phyloP scores from a whole-genome alignment of 1,284 basidiomycete species.

The Fomitopsis pinicola region DNA sequence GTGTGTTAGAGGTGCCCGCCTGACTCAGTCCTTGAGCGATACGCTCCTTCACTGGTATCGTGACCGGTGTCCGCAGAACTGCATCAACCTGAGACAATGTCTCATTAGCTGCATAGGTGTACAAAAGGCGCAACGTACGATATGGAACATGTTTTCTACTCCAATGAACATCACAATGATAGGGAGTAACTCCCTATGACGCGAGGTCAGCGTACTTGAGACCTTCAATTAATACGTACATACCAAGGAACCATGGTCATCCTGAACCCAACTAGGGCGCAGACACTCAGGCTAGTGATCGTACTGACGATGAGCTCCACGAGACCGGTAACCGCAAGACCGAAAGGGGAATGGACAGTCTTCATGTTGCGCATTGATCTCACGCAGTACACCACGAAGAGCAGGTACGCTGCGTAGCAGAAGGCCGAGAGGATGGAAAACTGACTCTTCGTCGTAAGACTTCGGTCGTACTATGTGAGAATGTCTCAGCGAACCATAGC shows the following conservation, averaged over 20 bases:
- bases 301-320: slow-evolving; percentile 91
- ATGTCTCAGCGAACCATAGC: not conserved
- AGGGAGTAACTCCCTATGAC: slow-evolving; percentile 74
- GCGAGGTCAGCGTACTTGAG: slow-evolving; percentile 7
- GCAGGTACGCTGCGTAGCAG: slow-evolving; percentile 76
- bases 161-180: slow-evolving; percentile 96
- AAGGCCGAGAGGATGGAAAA: slow-evolving; percentile 66
- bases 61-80: slow-evolving; percentile 85
- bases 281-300: slow-evolving; percentile 89
- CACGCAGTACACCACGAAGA: slow-evolving; percentile 77
- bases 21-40: slow-evolving; percentile 86
- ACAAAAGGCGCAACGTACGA: slow-evolving; percentile 49
- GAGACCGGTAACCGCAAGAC: slow-evolving; percentile 90
- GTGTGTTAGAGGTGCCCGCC: slow-evolving; percentile 87
- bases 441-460: slow-evolving; percentile 25
- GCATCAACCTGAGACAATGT: slow-evolving; percentile 65
- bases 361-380: slow-evolving; percentile 77
- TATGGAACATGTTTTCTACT: slow-evolving; percentile 94
- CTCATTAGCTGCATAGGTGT: slow-evolving; percentile 6
- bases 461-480: slow-evolving; percentile 45
- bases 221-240: slow-evolving; percentile 16
- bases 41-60: slow-evolving; percentile 87
- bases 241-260: slow-evolving; percentile 88
- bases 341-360: slow-evolving; percentile 87
- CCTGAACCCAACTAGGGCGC: slow-evolving; percentile 80